Base-by-base conservation (phyloP, 2,329 filamentous ascomycete genomes). In the Penicillium sp. region DNA sequence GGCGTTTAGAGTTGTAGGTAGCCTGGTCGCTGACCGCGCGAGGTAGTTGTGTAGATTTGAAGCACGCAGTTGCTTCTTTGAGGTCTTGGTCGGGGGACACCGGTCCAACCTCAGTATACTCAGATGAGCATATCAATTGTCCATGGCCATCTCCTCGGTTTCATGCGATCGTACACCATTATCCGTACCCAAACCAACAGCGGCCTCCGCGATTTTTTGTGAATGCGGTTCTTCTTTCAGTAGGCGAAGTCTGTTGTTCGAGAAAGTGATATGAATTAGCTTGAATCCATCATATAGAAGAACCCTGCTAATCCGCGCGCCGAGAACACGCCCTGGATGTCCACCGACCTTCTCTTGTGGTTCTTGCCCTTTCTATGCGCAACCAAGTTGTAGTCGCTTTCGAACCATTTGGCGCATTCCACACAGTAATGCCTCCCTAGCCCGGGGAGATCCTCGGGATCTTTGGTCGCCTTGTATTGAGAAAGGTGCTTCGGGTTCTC, bases 381-480 rank as follows among this genome's bases (percentile, higher is more conserved):
- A 41, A 85, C 83, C 61, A 96, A 82, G 70, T 91, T 96, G 70
- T 85, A 78, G 68, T 95, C 91, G 54, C 88, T 90, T 77, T 98
- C 94, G 76, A 96, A 98, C 90, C 92, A 98, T 81, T 96, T 98
- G 66, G 95, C 90, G 78, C 95, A 99, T 78, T 97, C 91, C 17
- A 90, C 84, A 78, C 95, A 99, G 79, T 97, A 98, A 76, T 89
- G 89, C 70, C 88, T 85, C 29, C 95, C 95, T 53, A 97, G 83
- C 0, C 89, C 94, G 3, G 95, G 95, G 41, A 97, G 84, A 72
- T 98, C 95, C 75, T 98, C 94, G 23, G 86, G 81, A 6, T 90
- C 87, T 74, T 97, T 96, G 48, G 88, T 87, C 54, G 88, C 85
- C 75, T 93, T 91, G 83, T 90, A 93, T 67, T 91, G 87, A 51